Conservation (phyloP, 2,329 filamentous ascomycete genomes). For the Xylariaceae sp. region DNA sequence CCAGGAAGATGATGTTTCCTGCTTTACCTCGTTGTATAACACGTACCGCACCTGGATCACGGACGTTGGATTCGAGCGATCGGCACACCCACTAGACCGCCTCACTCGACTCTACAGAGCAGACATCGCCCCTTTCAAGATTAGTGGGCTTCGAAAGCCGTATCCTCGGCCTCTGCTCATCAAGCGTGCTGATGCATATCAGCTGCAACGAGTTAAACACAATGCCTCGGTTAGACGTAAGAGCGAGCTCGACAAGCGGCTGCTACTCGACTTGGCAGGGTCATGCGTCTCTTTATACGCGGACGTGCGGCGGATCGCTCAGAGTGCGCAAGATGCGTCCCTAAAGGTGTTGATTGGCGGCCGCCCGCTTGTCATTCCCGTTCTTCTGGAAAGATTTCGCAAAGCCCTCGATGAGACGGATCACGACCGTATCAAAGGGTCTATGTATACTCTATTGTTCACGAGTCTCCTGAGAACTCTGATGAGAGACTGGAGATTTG, state of each 20-base stretch:
- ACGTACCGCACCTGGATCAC: slow-evolving; percentile 97
- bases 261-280: slow-evolving; percentile 85
- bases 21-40: slow-evolving; percentile 89
- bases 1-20: slow-evolving; percentile 93
- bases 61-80: slow-evolving; percentile 94
- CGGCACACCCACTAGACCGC: slow-evolving; percentile 88
- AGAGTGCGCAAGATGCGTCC: slow-evolving; percentile 89
- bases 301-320: slow-evolving; percentile 91
- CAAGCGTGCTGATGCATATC: slow-evolving; percentile 90
- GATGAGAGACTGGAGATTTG: slow-evolving; percentile 91
- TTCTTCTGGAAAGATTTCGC: slow-evolving; percentile 78
- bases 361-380: slow-evolving; percentile 84
- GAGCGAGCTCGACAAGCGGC: slow-evolving; percentile 82
- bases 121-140: slow-evolving; percentile 90
- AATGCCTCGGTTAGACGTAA: slow-evolving; percentile 87
- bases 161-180: slow-evolving; percentile 93
- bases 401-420: slow-evolving; percentile 79
- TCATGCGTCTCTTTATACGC: slow-evolving; percentile 92
- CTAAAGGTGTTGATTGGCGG: slow-evolving; percentile 89
- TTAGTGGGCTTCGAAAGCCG: slow-evolving; percentile 86
- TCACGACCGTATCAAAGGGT: slow-evolving; percentile 91
- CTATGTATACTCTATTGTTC: slow-evolving; percentile 86
- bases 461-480: slow-evolving; percentile 87
- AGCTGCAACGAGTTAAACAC: slow-evolving; percentile 89
- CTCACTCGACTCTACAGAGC: slow-evolving; percentile 82